These are phyloP conservation scores for Globisporangium cederbergense DNA, from an alignment of 352 stramenopile species.

Conservation along the genomic window DNA sequence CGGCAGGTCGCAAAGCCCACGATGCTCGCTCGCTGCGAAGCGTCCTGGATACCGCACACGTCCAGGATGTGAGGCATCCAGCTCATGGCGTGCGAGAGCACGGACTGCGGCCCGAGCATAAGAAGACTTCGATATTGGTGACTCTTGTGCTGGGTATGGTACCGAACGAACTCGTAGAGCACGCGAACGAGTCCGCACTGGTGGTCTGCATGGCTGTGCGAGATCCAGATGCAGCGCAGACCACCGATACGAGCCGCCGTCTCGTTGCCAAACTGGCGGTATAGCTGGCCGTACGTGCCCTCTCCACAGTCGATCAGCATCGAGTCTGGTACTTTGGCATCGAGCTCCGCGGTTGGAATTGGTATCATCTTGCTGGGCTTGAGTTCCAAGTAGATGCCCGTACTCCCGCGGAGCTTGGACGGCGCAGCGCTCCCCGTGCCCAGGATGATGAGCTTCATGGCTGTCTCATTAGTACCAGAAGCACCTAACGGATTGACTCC, in stretches of 20 bases:
- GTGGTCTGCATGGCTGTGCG: conserved; percentile 96
- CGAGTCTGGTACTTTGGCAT: conserved; percentile 17
- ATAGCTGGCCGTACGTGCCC: conserved; percentile 92
- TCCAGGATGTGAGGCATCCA: conserved; percentile 33
- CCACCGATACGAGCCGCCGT: conserved; percentile 37
- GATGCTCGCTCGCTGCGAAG: not conserved
- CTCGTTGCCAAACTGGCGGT: conserved; percentile 45
- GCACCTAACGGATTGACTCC: not conserved
- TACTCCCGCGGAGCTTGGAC: conserved; percentile 96
- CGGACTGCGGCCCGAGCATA: conserved; percentile 48
- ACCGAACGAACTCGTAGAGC: conserved; percentile 57
- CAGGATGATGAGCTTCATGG: conserved; percentile 82
- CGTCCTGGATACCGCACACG: not conserved
- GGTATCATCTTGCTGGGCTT: conserved; percentile 3
- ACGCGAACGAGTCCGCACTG: conserved; percentile 94
- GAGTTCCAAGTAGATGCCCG: conserved; percentile 88
- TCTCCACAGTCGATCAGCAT: conserved; percentile 96
- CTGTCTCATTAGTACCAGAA: not conserved
- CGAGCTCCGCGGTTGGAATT: not conserved
- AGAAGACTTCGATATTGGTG: conserved; percentile 21
- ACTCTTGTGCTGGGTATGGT: conserved; percentile 15
- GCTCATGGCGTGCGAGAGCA: conserved; percentile 51
- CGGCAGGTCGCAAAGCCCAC: conserved; percentile 41
- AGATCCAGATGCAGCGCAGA: conserved; percentile 94
- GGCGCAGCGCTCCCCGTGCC: conserved; percentile 95